phyloP scores from a whole-genome alignment of 805 yeast genomes.

The Metschnikowia hibisci region DNA sequence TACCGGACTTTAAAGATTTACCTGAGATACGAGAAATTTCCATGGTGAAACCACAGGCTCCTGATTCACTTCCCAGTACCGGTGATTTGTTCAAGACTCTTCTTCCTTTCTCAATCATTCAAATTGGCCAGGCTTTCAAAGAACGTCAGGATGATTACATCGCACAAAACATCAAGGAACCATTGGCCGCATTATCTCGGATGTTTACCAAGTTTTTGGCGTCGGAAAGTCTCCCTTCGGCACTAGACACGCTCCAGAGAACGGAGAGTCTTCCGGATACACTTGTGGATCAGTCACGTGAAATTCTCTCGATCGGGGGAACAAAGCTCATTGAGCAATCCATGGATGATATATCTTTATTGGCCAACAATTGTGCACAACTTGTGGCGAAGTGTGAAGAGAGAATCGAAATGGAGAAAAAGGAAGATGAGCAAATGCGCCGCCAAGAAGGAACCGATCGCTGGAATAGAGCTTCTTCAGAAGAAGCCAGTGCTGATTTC shows the following conservation, averaged over 20 bases:
- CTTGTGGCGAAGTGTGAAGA: slow-evolving; percentile 45
- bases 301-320: slow-evolving; percentile 54
- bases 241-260: slow-evolving; percentile 56
- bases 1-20: slow-evolving; percentile 46
- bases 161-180: slow-evolving; percentile 40
- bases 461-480: slow-evolving; percentile 53
- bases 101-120: slow-evolving; percentile 63
- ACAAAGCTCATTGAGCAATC: slow-evolving; percentile 36
- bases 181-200: slow-evolving; percentile 45
- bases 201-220: slow-evolving; percentile 43
- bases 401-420: slow-evolving; percentile 45
- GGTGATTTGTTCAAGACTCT: slow-evolving; percentile 49
- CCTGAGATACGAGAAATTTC: slow-evolving; percentile 45
- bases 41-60: slow-evolving; percentile 50
- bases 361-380: slow-evolving; percentile 38
- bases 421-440: slow-evolving; percentile 53
- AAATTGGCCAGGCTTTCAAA: slow-evolving; percentile 61
- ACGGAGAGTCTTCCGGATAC: slow-evolving; percentile 58
- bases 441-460: slow-evolving; percentile 47
- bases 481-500: slow-evolving; percentile 39
- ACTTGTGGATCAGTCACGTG: slow-evolving; percentile 52
- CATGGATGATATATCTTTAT: slow-evolving; percentile 42
- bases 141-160: slow-evolving; percentile 61
- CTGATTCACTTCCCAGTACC: slow-evolving; percentile 15
- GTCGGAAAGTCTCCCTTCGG: slow-evolving; percentile 53